These are phyloP conservation scores for Nannochloris sp. DNA, from an alignment of 139 green algal species.

Conservation along the genomic window DNA sequence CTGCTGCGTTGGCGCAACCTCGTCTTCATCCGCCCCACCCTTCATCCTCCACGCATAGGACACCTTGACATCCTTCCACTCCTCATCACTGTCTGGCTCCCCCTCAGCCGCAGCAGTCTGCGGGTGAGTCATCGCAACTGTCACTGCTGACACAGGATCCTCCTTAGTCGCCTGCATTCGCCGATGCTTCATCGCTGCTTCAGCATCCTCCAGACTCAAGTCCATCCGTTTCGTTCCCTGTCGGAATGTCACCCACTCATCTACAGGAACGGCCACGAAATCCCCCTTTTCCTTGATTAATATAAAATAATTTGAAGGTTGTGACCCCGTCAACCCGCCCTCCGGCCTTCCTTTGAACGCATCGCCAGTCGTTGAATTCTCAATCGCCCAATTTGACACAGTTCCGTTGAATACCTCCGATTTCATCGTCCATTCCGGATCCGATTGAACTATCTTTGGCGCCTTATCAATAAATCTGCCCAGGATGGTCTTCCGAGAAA, in stretches of 20 bases:
- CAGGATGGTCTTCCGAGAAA: constrained; percentile 8
- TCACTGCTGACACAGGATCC: constrained; percentile 14
- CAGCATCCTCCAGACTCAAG: constrained; percentile 28
- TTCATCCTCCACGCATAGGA: constrained; percentile 5
- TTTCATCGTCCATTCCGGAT: neutral
- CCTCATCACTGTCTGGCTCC: constrained; percentile 24
- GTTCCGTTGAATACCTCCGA: neutral
- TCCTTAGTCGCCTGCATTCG: constrained; percentile 10
- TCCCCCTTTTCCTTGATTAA: constrained; percentile 15
- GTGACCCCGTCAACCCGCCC: neutral
- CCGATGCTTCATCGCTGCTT: constrained; percentile 25
- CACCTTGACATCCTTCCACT: constrained; percentile 28
- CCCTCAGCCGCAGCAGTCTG: constrained; percentile 11
- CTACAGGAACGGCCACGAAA: constrained; percentile 16
- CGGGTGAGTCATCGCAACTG: neutral
- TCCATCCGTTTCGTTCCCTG: neutral
- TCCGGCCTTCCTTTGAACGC: constrained; percentile 3
- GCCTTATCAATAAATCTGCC: constrained; percentile 10
- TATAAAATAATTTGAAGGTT: constrained; percentile 26
- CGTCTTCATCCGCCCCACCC: neutral
- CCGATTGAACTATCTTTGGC: constrained; percentile 6
- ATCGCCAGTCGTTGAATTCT: neutral
- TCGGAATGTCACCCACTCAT: constrained; percentile 20
- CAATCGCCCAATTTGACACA: neutral
- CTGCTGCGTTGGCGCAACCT: neutral